Evolutionary conservation across 1,284 basidiomycete genomes (phyloP).

Genomic region (Heliocybe sulcata): DNA sequence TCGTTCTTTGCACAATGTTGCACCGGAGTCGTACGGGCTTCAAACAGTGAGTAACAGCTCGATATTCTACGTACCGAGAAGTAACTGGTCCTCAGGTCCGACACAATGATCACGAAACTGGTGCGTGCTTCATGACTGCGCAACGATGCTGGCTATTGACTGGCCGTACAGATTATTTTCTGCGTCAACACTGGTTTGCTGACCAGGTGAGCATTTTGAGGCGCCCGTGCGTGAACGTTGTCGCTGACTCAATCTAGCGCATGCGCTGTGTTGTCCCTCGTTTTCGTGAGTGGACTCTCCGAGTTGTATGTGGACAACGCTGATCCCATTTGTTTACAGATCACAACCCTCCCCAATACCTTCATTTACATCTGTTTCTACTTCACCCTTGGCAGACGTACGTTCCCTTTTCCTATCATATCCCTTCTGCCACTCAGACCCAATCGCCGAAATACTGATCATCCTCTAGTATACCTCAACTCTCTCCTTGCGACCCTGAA

Average conservation of each 20-base stretch:
- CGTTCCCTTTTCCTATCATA: slow-evolving; percentile 9
- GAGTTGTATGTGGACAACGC: not conserved
- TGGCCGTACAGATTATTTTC: slow-evolving; percentile 35
- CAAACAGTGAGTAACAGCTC: slow-evolving; percentile 28
- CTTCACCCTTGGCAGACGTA: slow-evolving; percentile 47
- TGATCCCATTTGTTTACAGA: slow-evolving; percentile 22
- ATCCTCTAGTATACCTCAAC: slow-evolving; percentile 46
- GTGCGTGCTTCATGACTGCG: slow-evolving; percentile 18
- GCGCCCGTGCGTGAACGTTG: not conserved
- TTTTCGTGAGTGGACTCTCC: slow-evolving; percentile 30
- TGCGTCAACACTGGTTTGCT: slow-evolving; percentile 48
- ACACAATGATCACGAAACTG: slow-evolving; percentile 49
- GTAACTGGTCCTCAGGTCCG: slow-evolving; percentile 28
- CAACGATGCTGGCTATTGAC: not conserved
- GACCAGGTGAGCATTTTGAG: slow-evolving; percentile 23
- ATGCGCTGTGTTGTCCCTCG: slow-evolving; percentile 45
- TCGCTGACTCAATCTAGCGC: slow-evolving; percentile 19
- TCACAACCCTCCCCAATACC: slow-evolving; percentile 36
- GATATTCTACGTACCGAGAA: not conserved
- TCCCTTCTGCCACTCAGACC: slow-evolving; percentile 1
- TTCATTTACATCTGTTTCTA: slow-evolving; percentile 53
- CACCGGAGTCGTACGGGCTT: slow-evolving; percentile 45
- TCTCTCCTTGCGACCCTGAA: slow-evolving; percentile 39
- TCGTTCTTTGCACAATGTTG: slow-evolving; percentile 39
- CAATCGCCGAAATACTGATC: too few species aligned